A percentile compares a stretch with the other conserved stretches of the same genome.
Evolutionary conservation across 495 filamentous ascomycete genomes (phyloP).

Genomic region (Aspergillus wentii): DNA sequence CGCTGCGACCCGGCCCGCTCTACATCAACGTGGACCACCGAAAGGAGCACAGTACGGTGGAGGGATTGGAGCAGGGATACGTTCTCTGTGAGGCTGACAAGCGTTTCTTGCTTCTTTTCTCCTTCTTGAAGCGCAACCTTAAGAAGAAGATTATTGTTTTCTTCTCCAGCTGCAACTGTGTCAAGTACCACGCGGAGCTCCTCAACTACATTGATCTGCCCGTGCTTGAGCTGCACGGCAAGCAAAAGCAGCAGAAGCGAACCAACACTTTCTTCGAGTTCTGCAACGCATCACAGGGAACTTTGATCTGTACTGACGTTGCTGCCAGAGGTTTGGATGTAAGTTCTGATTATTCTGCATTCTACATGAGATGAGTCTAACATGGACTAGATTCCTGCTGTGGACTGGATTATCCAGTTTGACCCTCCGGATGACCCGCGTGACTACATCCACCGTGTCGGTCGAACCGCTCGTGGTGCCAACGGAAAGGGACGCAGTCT

Average conservation of each 20-base stretch:
- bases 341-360: conserved; percentile 22
- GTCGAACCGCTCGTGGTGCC: conserved; percentile 84
- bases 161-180: conserved; percentile 87
- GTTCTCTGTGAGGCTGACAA: conserved; percentile 90
- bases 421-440: conserved; percentile 88
- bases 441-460: conserved; percentile 96
- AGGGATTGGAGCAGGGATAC: conserved; percentile 91
- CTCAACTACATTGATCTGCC: conserved; percentile 95
- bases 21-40: conserved; percentile 90
- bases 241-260: conserved; percentile 95
- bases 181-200: conserved; percentile 91
- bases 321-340: conserved; percentile 89
- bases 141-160: conserved; percentile 98
- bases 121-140: conserved; percentile 85
- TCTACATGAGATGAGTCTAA: conserved; percentile 11
- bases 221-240: conserved; percentile 72
- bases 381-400: conserved; percentile 64
- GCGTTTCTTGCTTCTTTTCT: conserved; percentile 90
- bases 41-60: conserved; percentile 80
- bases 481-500: conserved; percentile 77
- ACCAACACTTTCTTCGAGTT: conserved; percentile 99
- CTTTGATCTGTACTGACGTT: conserved; percentile 93
- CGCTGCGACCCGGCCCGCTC: conserved; percentile 81
- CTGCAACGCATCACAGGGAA: conserved; percentile 87
- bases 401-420: conserved; percentile 95